A percentile compares a stretch with the other conserved stretches of the same genome.
phyloP scores from a whole-genome alignment of 768 basidiomycete species.

The Lyophyllum decastes region DNA sequence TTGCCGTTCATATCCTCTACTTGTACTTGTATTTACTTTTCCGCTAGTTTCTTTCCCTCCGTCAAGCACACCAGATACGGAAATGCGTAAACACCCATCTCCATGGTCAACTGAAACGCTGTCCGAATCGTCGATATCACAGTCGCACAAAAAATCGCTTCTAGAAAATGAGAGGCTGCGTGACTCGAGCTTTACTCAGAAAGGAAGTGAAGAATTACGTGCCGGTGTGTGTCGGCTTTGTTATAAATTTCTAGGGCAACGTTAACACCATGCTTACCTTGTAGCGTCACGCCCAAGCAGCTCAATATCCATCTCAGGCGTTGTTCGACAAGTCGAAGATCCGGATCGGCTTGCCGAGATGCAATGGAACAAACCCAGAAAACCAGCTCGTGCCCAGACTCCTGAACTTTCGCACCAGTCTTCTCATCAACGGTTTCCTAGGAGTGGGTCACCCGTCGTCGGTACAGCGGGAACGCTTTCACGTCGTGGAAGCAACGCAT shows the following conservation, averaged over 20 bases:
- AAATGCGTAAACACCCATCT: neutral
- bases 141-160: constrained; percentile 1
- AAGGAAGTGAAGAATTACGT: constrained; percentile 3
- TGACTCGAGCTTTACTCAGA: neutral
- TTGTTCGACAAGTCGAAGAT: constrained; percentile 16
- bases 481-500: constrained; percentile 37
- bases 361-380: constrained; percentile 41
- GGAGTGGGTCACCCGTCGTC: constrained; percentile 15
- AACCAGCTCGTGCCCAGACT: constrained; percentile 17
- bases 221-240: constrained; percentile 2
- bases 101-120: neutral
- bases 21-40: neutral
- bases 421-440: constrained; percentile 15
- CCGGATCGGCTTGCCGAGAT: constrained; percentile 37
- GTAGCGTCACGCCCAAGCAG: constrained; percentile 19
- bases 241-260: neutral
- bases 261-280: neutral
- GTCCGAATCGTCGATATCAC: neutral
- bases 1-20: neutral
- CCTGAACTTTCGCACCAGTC: constrained; percentile 23
- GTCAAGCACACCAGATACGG: neutral
- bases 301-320: neutral
- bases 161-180: neutral
- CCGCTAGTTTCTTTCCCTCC: constrained; percentile 20
- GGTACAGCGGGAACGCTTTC: constrained; percentile 20